Evolutionary conservation across 441 rosid species (phyloP).

Genomic region (Melastoma candidum): DNA sequence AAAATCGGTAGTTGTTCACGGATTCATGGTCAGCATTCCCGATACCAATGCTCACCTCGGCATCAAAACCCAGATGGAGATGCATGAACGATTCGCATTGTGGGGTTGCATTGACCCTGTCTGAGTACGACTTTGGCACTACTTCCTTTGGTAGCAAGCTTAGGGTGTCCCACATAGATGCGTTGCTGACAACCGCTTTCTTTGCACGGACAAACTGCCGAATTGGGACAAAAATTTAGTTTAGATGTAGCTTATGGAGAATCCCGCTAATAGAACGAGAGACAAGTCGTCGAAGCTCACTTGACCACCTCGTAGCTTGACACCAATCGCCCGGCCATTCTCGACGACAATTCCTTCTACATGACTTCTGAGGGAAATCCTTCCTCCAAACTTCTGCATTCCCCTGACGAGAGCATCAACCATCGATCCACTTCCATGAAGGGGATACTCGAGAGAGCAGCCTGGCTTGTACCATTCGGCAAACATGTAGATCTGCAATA

Average conservation of each 20-base stretch:
- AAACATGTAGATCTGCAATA: slow-evolving; percentile 74
- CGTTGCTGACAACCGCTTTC: slow-evolving; percentile 87
- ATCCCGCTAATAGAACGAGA: too few relatives aligned
- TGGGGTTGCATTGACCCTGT: slow-evolving; percentile 39
- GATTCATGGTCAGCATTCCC: background rate
- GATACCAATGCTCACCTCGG: slow-evolving; percentile 37
- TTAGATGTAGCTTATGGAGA: too few relatives aligned
- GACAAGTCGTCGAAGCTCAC: slow-evolving; percentile 24
- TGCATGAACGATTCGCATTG: slow-evolving; percentile 98
- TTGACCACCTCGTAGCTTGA: slow-evolving; percentile 75
- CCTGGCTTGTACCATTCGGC: slow-evolving; percentile 97
- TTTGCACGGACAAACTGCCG: slow-evolving; percentile 68
- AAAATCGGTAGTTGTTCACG: background rate
- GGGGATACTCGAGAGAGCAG: slow-evolving; percentile 74
- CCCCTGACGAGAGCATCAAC: slow-evolving; percentile 81
- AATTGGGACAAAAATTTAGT: too few relatives aligned
- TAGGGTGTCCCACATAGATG: slow-evolving; percentile 91
- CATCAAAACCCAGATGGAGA: slow-evolving; percentile 88
- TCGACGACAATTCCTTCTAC: slow-evolving; percentile 69
- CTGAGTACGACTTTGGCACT: slow-evolving; percentile 50
- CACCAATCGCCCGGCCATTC: slow-evolving; percentile 69
- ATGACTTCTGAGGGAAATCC: slow-evolving; percentile 60
- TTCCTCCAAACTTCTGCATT: slow-evolving; percentile 76
- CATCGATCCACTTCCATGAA: slow-evolving; percentile 76
- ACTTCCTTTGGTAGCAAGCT: slow-evolving; percentile 56